phyloP scores from a whole-genome alignment of 202 grass and related monocot species.

The Dendrocalamus latiflorus region DNA sequence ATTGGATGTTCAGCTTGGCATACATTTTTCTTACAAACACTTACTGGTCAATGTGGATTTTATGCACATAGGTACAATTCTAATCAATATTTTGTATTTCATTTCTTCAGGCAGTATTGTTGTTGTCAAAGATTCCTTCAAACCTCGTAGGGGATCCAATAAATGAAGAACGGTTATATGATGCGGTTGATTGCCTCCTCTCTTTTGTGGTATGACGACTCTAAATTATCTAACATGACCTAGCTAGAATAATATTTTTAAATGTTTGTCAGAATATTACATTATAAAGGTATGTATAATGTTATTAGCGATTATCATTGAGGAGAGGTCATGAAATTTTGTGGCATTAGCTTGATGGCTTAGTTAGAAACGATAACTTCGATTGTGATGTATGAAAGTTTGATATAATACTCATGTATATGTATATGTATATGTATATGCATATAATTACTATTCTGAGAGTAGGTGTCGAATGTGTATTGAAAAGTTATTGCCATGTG shows the following conservation, averaged over 20 bases:
- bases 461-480: too few species aligned
- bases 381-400: too few species aligned
- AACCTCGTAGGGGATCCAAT: neutral
- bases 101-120: neutral
- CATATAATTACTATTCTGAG: too few species aligned
- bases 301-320: too few species aligned
- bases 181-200: slow-evolving; percentile 12
- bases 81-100: neutral
- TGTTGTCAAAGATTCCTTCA: neutral
- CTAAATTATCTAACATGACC: neutral
- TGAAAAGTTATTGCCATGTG: too few species aligned
- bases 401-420: too few species aligned
- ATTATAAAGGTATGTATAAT: too few species aligned
- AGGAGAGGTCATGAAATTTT: too few species aligned
- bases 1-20: too few species aligned
- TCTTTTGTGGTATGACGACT: neutral
- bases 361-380: too few species aligned
- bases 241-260: neutral
- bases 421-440: rapidly evolving
- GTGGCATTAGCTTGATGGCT: too few species aligned
- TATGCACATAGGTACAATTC: neutral
- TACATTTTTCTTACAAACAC: neutral
- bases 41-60: neutral
- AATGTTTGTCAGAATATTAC: too few species aligned
- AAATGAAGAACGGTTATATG: neutral